These are phyloP conservation scores for Tillandsia leiboldiana DNA, from an alignment of 176 grass and related monocot species.

Conservation along the genomic window DNA sequence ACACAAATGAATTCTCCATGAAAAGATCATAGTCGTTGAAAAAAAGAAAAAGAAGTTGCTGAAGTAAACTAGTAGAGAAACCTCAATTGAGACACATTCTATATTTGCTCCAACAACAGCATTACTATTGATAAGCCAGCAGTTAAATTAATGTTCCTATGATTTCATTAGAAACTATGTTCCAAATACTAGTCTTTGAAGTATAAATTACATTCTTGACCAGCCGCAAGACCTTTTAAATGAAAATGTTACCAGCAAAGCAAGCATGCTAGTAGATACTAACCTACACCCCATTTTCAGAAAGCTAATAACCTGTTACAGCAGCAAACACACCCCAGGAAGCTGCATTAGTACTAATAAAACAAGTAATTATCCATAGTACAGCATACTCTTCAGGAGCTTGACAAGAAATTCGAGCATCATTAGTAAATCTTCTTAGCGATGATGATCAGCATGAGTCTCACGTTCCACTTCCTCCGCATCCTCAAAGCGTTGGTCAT, in stretches of 20 bases:
- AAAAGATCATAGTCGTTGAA: too few species aligned
- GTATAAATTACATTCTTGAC: slow-evolving; percentile 3
- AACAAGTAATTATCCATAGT: background rate
- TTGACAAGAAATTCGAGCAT: background rate
- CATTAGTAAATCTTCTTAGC: background rate
- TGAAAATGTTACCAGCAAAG: background rate
- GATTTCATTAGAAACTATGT: too few species aligned
- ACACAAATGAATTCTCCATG: too few species aligned
- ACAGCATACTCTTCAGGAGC: background rate
- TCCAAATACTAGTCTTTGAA: background rate
- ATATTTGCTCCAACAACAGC: background rate
- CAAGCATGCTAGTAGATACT: slow-evolving; percentile 3
- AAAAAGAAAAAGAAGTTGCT: too few species aligned
- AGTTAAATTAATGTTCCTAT: too few species aligned
- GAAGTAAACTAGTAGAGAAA: too few species aligned
- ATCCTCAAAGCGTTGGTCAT: slow-evolving; percentile 15
- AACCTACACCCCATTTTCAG: background rate
- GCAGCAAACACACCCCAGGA: slow-evolving; percentile 7
- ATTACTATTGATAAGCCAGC: background rate
- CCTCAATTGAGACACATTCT: background rate
- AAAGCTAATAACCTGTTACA: background rate
- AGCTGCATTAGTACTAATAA: background rate
- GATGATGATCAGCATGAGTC: background rate
- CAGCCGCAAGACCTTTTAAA: slow-evolving; percentile 11
- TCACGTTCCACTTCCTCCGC: slow-evolving; percentile 10